Base-by-base conservation (phyloP, 2,329 filamentous ascomycete genomes). In the Sporothrix sp. region DNA sequence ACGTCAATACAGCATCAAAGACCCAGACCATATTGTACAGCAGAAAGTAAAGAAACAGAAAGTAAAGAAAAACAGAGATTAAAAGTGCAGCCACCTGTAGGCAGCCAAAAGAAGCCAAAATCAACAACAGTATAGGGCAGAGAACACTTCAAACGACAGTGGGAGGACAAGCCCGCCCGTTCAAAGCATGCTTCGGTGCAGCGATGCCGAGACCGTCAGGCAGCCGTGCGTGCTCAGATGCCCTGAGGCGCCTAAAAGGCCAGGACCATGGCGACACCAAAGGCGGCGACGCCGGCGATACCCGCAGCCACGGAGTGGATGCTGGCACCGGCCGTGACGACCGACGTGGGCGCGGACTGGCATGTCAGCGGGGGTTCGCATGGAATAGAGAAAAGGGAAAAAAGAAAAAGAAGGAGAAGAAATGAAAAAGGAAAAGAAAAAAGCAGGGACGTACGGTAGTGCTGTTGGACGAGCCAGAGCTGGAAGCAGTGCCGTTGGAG, bases 241-340 rank as follows among this genome's bases (percentile, higher is more conserved):
- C n/a, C n/a, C 37, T 32, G 69, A 52, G 3, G 33, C 3, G 50
- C 45, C 53, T 55, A 57, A 33, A 52, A 44, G 9, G 48, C 54
- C 38, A 54, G 23, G 35, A 45, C 51, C 7, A 21, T 53, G 10
- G 48, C 54, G 25, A 47, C 54, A 23, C 54, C 56, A 10, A 55
- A 23, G 9, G 53, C 54, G 11, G 48, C 51, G 16, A 50, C 37
- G 8, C 51, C 53, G n/a, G 36, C 48, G 13, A 56, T 16, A 40
- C 54, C 52, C 14, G 46, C 43, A 9, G 36, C 50, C 9, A 38
- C 48, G 10, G 43, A 27, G 45, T 33, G 52, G 18, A 40, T 33
- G 28, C 9, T 47, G 44, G 56, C 52, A n/a, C 51, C 56, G n/a
- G 54, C 52, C 4, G 56, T 58, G 38, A 57, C 52, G 2, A 51